phyloP scores from a whole-genome alignment of 2,329 filamentous ascomycete species.

The Aspergillus pseudoviridinutans region DNA sequence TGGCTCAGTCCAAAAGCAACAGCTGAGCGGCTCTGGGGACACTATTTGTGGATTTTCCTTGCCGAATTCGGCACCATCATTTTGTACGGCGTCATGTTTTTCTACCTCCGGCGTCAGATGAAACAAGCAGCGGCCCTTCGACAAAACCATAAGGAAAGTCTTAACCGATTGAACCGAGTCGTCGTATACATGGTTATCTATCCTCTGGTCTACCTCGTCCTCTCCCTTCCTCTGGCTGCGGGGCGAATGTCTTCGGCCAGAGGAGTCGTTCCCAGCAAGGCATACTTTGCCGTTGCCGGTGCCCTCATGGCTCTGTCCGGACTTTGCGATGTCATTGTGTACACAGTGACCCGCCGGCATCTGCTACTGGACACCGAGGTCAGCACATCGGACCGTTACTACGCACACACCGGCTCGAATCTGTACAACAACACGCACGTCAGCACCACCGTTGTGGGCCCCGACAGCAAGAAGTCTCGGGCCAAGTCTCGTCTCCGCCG shows the following conservation, averaged over 20 bases:
- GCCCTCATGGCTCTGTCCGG: constrained; percentile 55
- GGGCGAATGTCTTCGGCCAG: constrained; percentile 39
- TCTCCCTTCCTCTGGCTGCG: constrained; percentile 60
- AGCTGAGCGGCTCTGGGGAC: constrained; percentile 46
- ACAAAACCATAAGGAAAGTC: constrained; percentile 29
- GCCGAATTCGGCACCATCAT: constrained; percentile 49
- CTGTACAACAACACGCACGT: constrained; percentile 23
- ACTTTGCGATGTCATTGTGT: constrained; percentile 56
- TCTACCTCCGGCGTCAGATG: constrained; percentile 46
- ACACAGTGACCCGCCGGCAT: constrained; percentile 53
- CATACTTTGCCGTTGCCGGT: constrained; percentile 49
- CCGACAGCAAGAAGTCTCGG: constrained; percentile 12
- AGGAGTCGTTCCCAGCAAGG: constrained; percentile 30
- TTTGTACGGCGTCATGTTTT: constrained; percentile 48
- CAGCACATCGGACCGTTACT: constrained; percentile 21
- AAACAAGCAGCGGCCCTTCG: constrained; percentile 29
- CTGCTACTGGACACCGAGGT: constrained; percentile 50
- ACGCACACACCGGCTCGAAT: constrained; percentile 27
- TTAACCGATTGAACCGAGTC: constrained; percentile 36
- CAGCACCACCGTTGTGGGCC: constrained; percentile 17
- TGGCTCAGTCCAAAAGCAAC: constrained; percentile 47
- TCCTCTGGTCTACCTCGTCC: constrained; percentile 51
- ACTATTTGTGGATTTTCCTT: constrained; percentile 54
- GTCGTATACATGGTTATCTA: constrained; percentile 45
- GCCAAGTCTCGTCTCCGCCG: constrained; percentile 18